A percentile compares a stretch with the other conserved stretches of the same genome.
These are phyloP conservation scores for Schwanniomyces polymorphus DNA, from an alignment of 805 yeast species.

Conservation along the genomic window DNA sequence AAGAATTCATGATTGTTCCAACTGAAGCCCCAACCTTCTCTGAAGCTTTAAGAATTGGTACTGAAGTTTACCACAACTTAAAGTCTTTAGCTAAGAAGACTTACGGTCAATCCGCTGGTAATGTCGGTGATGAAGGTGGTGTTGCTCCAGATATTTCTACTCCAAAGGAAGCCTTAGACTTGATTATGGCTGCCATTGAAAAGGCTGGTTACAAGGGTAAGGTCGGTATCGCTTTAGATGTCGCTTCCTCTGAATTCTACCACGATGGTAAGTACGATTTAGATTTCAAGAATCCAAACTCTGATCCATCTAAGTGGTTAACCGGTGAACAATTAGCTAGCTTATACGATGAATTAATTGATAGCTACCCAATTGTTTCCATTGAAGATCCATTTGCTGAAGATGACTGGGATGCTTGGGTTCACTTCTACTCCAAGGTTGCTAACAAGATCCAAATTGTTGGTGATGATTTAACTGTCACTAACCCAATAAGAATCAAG, in stretches of 20 bases:
- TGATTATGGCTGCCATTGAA: constrained; percentile 85
- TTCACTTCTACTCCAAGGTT: constrained; percentile 71
- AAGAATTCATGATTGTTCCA: constrained; percentile 99
- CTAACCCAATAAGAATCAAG: constrained; percentile 93
- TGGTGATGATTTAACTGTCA: constrained; percentile 97
- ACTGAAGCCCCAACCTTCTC: constrained; percentile 85
- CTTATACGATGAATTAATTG: constrained; percentile 75
- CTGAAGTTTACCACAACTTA: constrained; percentile 97
- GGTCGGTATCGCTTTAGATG: constrained; percentile 90
- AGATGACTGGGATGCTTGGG: constrained; percentile 99
- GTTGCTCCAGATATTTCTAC: constrained; percentile 97
- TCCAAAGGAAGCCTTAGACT: constrained; percentile 96
- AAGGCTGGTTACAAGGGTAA: constrained; percentile 94
- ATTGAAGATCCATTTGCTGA: constrained; percentile 99
- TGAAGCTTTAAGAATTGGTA: constrained; percentile 95
- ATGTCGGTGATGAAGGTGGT: constrained; percentile 99
- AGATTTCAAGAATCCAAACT: constrained; percentile 97
- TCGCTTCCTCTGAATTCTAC: constrained; percentile 97
- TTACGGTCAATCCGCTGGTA: constrained; percentile 98
- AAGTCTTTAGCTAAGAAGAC: constrained; percentile 89
- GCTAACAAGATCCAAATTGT: constrained; percentile 82
- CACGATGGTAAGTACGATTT: constrained; percentile 95
- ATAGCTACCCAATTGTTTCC: constrained; percentile 96
- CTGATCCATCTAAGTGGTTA: constrained; percentile 89
- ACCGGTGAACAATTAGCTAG: constrained; percentile 84